phyloP scores from a whole-genome alignment of 2,329 filamentous ascomycete genomes.

The Chaetomium sp. region DNA sequence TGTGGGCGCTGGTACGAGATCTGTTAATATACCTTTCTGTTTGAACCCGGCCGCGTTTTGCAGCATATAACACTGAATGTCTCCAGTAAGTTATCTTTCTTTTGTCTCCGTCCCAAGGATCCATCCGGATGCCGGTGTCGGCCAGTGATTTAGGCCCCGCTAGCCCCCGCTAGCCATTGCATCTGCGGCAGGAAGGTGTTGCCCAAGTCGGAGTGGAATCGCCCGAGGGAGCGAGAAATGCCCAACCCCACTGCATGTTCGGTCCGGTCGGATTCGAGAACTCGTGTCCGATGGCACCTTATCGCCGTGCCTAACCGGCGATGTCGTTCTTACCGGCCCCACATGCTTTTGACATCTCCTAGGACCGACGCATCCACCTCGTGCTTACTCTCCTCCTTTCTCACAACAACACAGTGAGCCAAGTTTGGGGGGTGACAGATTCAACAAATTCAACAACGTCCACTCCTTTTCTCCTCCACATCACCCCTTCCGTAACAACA shows the following conservation, averaged over 20 bases:
- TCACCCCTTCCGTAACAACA: no score
- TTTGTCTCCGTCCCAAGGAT: no score
- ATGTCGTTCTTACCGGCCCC: not conserved
- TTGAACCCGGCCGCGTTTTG: not conserved
- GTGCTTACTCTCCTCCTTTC: not conserved
- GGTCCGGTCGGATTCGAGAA: not conserved
- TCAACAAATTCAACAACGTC: no score
- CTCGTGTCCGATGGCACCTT: not conserved
- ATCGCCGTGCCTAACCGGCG: constrained; percentile 5
- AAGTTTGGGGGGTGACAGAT: no score
- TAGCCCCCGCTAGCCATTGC: no score
- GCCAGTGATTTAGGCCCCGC: no score
- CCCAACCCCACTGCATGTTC: not conserved
- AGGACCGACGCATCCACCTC: no score
- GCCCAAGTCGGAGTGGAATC: no score
- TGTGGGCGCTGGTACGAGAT: constrained; percentile 10
- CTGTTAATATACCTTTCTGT: constrained; percentile 13
- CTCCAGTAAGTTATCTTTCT: not conserved
- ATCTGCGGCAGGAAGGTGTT: no score
- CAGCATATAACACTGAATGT: not conserved
- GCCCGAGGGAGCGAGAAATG: no score
- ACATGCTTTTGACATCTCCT: not conserved
- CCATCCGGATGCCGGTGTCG: no score
- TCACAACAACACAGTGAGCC: not conserved
- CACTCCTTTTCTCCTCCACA: no score